Percentiles rank a stretch among this genome's conserved stretches.
Evolutionary conservation across 495 filamentous ascomycete species (phyloP).

Genomic region (Aspergillus bertholletiae): DNA sequence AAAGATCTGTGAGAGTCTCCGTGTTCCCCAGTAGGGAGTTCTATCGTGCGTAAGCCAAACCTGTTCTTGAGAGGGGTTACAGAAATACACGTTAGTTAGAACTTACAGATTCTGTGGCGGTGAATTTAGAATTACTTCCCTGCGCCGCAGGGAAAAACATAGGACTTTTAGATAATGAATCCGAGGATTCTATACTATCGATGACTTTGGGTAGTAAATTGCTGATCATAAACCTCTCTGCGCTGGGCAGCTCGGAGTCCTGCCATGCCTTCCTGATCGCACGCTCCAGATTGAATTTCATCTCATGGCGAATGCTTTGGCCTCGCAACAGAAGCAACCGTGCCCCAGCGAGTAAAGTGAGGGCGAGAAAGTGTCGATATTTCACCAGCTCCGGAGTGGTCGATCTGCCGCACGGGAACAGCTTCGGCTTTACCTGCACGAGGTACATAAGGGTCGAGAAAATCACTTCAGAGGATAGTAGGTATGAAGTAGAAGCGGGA

Average conservation of each 20-base stretch:
- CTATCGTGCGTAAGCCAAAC: constrained; percentile 6
- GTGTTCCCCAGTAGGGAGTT: constrained; percentile 16
- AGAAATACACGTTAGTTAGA: not conserved
- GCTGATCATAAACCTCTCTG: constrained; percentile 20
- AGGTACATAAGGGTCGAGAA: constrained; percentile 26
- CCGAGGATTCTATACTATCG: constrained; percentile 13
- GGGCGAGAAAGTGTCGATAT: constrained; percentile 18
- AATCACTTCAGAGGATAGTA: constrained; percentile 18
- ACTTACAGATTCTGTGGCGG: constrained; percentile 19
- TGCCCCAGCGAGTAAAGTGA: constrained; percentile 21
- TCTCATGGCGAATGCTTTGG: constrained; percentile 12
- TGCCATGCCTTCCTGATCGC: constrained; percentile 23
- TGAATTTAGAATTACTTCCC: constrained; percentile 9
- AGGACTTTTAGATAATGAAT: constrained; percentile 7
- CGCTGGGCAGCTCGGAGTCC: constrained; percentile 18
- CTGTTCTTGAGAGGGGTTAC: not conserved
- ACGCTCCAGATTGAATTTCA: constrained; percentile 21
- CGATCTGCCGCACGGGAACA: constrained; percentile 17
- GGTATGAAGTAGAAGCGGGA: constrained; percentile 16
- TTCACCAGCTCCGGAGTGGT: constrained; percentile 9
- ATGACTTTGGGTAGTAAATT: constrained; percentile 20
- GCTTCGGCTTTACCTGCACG: constrained; percentile 18
- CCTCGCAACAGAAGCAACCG: constrained; percentile 22
- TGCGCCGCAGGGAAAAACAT: not conserved
- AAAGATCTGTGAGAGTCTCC: constrained; percentile 20